These are phyloP conservation scores for Carallia pectinifolia DNA, from an alignment of 345 rosid species.

Conservation along the genomic window DNA sequence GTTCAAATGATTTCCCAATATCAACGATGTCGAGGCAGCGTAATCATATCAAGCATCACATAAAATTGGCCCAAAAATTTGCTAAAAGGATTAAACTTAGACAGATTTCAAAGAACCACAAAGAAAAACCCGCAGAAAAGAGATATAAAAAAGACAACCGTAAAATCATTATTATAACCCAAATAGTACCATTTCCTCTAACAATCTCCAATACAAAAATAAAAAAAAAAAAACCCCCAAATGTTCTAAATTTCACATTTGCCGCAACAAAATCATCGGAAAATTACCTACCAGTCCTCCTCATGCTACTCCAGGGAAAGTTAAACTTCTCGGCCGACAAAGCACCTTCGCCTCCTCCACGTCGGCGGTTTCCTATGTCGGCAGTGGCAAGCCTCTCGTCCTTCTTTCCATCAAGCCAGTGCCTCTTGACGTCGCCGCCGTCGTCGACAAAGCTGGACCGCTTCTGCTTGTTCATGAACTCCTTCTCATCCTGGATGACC, in stretches of 20 bases:
- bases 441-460: slow-evolving; percentile 67
- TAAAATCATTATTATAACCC: no score
- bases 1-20: no score
- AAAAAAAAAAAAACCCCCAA: background rate
- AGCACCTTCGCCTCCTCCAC: background rate
- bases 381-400: slow-evolving; percentile 24
- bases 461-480: slow-evolving; percentile 48
- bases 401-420: slow-evolving; percentile 73
- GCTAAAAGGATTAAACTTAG: no score
- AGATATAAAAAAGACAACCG: no score
- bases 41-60: no score
- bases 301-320: slow-evolving; percentile 72
- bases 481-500: slow-evolving; percentile 59
- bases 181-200: no score
- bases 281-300: slow-evolving; percentile 14
- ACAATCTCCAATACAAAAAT: background rate
- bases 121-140: no score
- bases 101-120: no score
- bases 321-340: slow-evolving; percentile 8
- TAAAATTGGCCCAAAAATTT: no score
- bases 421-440: slow-evolving; percentile 50
- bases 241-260: no score
- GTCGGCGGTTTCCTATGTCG: slow-evolving; percentile 20
- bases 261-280: no score
- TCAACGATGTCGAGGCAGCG: no score